Evolutionary conservation across 2,329 filamentous ascomycete species (phyloP).

Genomic region (Knoxdaviesia proteae): DNA sequence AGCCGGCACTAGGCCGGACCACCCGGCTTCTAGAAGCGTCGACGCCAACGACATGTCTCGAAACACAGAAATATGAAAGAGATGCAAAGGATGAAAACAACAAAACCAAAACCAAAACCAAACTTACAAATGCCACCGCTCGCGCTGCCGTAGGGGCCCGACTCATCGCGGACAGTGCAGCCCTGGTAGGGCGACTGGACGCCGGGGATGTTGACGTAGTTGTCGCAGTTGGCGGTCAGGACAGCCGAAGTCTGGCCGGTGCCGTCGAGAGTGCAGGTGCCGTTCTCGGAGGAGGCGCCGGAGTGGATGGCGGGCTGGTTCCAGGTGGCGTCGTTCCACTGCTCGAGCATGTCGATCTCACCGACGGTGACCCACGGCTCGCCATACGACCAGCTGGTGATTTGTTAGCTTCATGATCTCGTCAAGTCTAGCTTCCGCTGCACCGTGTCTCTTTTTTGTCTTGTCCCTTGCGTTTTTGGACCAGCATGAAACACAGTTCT

Average conservation of each 20-base stretch:
- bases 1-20: slow-evolving; percentile 8
- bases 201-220: slow-evolving; percentile 12
- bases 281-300: slow-evolving; percentile 10
- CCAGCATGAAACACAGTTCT: background rate
- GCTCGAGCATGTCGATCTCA: slow-evolving; percentile 50
- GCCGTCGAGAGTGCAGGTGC: slow-evolving; percentile 14
- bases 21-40: too few relatives aligned
- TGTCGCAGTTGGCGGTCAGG: slow-evolving; percentile 18
- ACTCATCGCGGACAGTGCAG: slow-evolving; percentile 18
- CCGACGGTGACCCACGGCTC: slow-evolving; percentile 37
- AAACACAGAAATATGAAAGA: too few relatives aligned
- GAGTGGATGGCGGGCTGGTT: slow-evolving; percentile 43
- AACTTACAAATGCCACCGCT: slow-evolving; percentile 19
- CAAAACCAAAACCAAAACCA: background rate
- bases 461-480: too few relatives aligned
- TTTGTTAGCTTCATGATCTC: background rate
- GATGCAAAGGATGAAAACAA: too few relatives aligned
- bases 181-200: slow-evolving; percentile 17
- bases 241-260: slow-evolving; percentile 12
- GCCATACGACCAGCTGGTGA: slow-evolving; percentile 24
- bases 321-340: slow-evolving; percentile 31
- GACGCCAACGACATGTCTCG: too few relatives aligned
- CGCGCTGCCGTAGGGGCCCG: slow-evolving; percentile 16
- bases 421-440: too few relatives aligned
- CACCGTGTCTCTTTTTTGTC: too few relatives aligned